These are phyloP conservation scores for Zymoseptoria crescenta DNA, from an alignment of 2,329 filamentous ascomycete genomes.

Conservation along the genomic window DNA sequence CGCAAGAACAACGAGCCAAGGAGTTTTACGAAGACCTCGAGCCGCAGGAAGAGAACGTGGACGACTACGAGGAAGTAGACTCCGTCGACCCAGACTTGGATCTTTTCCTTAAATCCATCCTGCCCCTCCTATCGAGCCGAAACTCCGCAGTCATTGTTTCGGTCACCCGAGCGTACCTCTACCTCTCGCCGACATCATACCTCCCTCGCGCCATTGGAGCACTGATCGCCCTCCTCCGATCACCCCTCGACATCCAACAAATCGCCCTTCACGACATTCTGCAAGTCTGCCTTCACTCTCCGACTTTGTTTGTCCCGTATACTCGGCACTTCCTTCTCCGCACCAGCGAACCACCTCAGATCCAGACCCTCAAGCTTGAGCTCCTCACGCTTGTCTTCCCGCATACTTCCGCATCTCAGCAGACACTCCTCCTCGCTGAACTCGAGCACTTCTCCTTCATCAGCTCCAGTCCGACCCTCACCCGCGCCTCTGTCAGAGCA, in stretches of 20 bases:
- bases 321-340: constrained; percentile 83
- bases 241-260: constrained; percentile 79
- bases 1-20: constrained; percentile 31
- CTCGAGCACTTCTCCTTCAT: constrained; percentile 80
- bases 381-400: constrained; percentile 86
- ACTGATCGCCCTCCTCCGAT: constrained; percentile 74
- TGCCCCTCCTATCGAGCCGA: constrained; percentile 79
- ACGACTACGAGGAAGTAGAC: constrained; percentile 48
- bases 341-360: constrained; percentile 66
- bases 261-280: constrained; percentile 91
- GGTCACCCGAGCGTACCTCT: constrained; percentile 75
- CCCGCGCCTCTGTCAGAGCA: constrained; percentile 82
- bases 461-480: constrained; percentile 63
- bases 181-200: constrained; percentile 73
- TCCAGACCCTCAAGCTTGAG: constrained; percentile 90
- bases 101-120: constrained; percentile 69
- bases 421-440: constrained; percentile 83
- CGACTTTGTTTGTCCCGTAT: constrained; percentile 78
- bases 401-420: constrained; percentile 63
- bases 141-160: constrained; percentile 90
- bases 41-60: constrained; percentile 37
- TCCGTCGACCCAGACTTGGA: constrained; percentile 75
- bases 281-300: constrained; percentile 71
- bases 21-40: constrained; percentile 73
- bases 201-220: constrained; percentile 71